Percentiles rank a stretch among this genome's conserved stretches.
Evolutionary conservation across 352 stramenopile species (phyloP).

Genomic region (Phytopythium ostracodes): DNA sequence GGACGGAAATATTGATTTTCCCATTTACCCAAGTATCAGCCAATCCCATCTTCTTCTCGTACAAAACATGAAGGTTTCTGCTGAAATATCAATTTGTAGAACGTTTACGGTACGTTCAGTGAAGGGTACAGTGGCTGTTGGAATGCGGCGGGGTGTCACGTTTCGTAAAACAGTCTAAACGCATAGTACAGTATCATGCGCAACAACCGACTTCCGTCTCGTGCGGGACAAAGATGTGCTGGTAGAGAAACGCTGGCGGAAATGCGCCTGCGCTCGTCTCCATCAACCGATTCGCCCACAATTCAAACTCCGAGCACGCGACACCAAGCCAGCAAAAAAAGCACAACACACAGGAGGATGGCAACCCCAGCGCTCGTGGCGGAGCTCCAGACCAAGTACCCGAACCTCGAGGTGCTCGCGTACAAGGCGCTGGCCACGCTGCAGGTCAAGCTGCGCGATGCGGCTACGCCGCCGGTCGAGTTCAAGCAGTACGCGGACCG

Average conservation of each 20-base stretch:
- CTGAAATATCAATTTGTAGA: not conserved
- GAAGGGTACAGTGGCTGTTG: not conserved
- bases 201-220: not conserved
- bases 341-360: constrained; percentile 21
- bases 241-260: not conserved
- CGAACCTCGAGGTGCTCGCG: constrained; percentile 59
- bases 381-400: constrained; percentile 57
- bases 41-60: not conserved
- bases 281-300: not conserved
- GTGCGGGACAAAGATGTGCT: constrained; percentile 7
- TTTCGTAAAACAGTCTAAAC: too few species aligned
- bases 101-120: not conserved
- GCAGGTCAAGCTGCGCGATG: constrained; percentile 71
- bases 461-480: constrained; percentile 56
- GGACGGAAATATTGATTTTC: not conserved
- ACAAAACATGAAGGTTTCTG: not conserved
- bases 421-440: constrained; percentile 60
- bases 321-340: not conserved
- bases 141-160: not conserved
- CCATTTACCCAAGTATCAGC: not conserved
- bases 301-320: not conserved
- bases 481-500: constrained; percentile 82
- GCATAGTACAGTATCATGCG: too few species aligned
- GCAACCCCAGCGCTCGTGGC: constrained; percentile 34
- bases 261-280: not conserved